Evolutionary conservation across 148 eudicot species (phyloP).

Genomic region (Cornus florida): DNA sequence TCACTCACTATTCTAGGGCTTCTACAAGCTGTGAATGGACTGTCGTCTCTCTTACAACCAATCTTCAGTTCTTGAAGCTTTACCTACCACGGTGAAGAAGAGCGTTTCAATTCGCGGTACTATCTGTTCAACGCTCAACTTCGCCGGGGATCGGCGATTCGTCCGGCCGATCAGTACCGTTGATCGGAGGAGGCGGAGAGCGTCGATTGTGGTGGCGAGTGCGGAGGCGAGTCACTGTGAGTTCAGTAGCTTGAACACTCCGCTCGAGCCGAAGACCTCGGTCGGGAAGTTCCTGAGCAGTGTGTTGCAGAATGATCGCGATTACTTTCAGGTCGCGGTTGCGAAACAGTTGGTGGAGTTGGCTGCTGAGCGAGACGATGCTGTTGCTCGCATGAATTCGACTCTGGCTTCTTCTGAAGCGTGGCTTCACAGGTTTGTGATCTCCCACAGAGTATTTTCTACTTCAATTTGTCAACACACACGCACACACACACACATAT

Average conservation of each 20-base stretch:
- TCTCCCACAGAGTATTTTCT: not conserved
- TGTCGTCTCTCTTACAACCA: constrained; percentile 15
- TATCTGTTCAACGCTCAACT: not conserved
- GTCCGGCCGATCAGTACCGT: not conserved
- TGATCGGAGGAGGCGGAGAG: constrained; percentile 9
- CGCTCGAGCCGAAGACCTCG: constrained; percentile 48
- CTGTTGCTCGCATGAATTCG: constrained; percentile 36
- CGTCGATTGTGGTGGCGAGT: constrained; percentile 19
- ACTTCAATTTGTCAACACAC: not conserved
- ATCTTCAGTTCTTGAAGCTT: constrained; percentile 6
- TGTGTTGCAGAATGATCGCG: constrained; percentile 50
- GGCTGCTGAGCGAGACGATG: constrained; percentile 50
- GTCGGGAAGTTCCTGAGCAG: constrained; percentile 52
- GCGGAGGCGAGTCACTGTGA: constrained; percentile 25
- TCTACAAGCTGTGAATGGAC: constrained; percentile 29
- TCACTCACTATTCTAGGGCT: not conserved
- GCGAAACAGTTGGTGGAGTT: constrained; percentile 48
- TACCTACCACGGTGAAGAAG: not conserved
- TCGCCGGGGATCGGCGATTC: constrained; percentile 1
- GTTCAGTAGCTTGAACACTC: constrained; percentile 52
- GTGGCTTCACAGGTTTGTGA: constrained; percentile 63
- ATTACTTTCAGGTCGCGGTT: constrained; percentile 52
- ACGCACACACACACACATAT: no score
- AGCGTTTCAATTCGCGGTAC: no score
- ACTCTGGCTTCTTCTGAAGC: constrained; percentile 60